Evolutionary conservation across 148 eudicot species (phyloP), one percentile per base, ranked within the genome.

Genomic region (Persicaria maculosa): DNA sequence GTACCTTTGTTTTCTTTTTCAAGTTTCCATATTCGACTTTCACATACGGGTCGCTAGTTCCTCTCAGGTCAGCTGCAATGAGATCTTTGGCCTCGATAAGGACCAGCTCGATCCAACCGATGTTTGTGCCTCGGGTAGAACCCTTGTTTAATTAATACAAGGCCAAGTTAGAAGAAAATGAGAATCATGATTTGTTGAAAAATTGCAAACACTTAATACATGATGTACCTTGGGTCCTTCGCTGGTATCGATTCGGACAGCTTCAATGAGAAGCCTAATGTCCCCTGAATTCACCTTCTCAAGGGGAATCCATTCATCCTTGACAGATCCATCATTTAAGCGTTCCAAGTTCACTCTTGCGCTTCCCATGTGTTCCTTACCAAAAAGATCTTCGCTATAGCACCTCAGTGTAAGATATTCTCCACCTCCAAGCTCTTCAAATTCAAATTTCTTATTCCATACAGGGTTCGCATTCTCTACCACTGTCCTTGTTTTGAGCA

Each of bases 31-130:
- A 95, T 16, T 90, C 90, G 80, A 95, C 82, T 76, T 84, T 87
- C 57, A 95, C 96, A 80, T 87, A 95, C 15, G 98, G 98, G 83
- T 95, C 98, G 77, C 98, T 95, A 9, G 98, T 90, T 74, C 98
- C 98, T 76, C 96, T 82, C 58, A 95, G 81, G 78, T 95, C 98
- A 62, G 98, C 98, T 79, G 91, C 98, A 75, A 95, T 75, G 70
- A 95, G 96, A 81, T 95, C 97, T 82, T 74, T 87, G 7, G 87
- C 98, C 77, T 95, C 98, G 58, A 95, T 73, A 17, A 95, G 80
- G 81, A 82, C 82, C 50, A 95, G 88, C 79, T 95, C 97, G 48
- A 95, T 82, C 96, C 80, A 90, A 58, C 92, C 88, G 57, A 79
- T 86, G 64, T 72, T 72, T 72, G 72, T 74, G 82, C 80, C 12